A percentile compares a stretch with the other conserved stretches of the same genome.
Evolutionary conservation across 1,284 basidiomycete species (phyloP).

Genomic region (Ustilago nuda): DNA sequence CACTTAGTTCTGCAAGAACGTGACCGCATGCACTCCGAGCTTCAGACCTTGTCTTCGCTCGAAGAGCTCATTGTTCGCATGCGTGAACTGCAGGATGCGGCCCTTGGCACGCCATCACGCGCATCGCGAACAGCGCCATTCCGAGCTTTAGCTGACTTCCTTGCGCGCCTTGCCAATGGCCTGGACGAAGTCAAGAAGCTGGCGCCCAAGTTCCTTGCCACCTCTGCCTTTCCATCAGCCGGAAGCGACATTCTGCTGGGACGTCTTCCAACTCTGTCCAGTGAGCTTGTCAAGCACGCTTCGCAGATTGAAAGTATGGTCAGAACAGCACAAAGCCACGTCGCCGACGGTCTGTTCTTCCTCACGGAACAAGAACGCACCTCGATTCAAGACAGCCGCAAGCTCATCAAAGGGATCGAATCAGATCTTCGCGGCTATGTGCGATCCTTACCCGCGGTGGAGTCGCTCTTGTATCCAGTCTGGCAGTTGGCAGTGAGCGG

Average conservation of each 20-base stretch:
- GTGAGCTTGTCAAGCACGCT: slow-evolving; percentile 21
- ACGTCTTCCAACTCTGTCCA: slow-evolving; percentile 14
- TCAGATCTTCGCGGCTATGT: slow-evolving; percentile 13
- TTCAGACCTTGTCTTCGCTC: slow-evolving; percentile 26
- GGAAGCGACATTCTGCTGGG: slow-evolving; percentile 11
- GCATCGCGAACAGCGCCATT: slow-evolving; percentile 20
- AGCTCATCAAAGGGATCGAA: slow-evolving; percentile 19
- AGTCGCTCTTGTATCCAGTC: slow-evolving; percentile 38
- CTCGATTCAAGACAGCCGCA: slow-evolving; percentile 10
- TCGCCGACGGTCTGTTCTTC: slow-evolving; percentile 18
- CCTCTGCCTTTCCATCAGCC: slow-evolving; percentile 29
- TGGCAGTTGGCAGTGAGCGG: slow-evolving; percentile 21
- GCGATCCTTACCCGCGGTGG: slow-evolving; percentile 22
- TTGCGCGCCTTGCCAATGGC: slow-evolving; percentile 31
- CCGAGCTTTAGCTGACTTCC: slow-evolving; percentile 29
- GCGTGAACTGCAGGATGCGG: slow-evolving; percentile 15
- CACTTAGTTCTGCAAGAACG: slow-evolving; percentile 51
- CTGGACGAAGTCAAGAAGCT: slow-evolving; percentile 30
- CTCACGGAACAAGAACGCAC: slow-evolving; percentile 29
- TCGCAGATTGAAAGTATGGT: slow-evolving; percentile 16
- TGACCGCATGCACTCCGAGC: slow-evolving; percentile 33
- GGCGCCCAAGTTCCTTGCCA: slow-evolving; percentile 34
- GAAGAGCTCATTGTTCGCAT: slow-evolving; percentile 24
- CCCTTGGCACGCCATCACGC: slow-evolving; percentile 12
- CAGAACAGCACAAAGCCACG: background rate